Base-by-base conservation (phyloP, 805 yeast species). In the Cyberlindnera mississippiensis region DNA sequence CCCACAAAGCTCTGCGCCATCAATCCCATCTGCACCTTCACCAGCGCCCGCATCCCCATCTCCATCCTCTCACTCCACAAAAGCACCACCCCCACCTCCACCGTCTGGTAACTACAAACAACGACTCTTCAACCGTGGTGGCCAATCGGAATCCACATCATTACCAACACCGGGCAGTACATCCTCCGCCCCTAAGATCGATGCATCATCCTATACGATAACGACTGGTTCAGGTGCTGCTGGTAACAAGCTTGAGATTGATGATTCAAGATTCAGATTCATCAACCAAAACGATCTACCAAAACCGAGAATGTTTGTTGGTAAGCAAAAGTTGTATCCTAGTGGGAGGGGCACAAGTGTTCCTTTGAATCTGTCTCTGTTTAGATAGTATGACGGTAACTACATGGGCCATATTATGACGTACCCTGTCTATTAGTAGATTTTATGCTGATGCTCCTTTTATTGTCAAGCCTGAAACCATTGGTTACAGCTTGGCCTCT, bases 301-400 rank as follows among this genome's bases (percentile, higher is more conserved):
- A 0, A 79, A 78, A 52, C 98, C 99, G n/a, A 72, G 98, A 51
- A 73, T 75, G 37, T 88, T 85, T 56, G 79, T 75, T 39, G 85
- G 81, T 4, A 73, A 73, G 35, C 75, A 75, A 44, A 89, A 91
- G 60, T 67, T 89, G 50, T 93, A 93, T 65, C 96, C 98, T 14
- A 86, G 96, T 64, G 98, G 98, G 12, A 75, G 96, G 53, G 98
- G 98, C 3, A 78, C 89, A 22, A 50, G 52, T 43, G 53, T 49
- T 30, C 50, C 52, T 16, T 34, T 47, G 39, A 45, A 49, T 29
- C 18, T 44, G 20, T 28, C 44, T 2, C 20, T 49, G 34, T 49
- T 34, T 38, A 38, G 41, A 18, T 42, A 35, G 8, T 34, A 10
- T n/a, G 9, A 13, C 24, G 26, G 9, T 33, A 19, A 6, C 15